A percentile compares a stretch with the other conserved stretches of the same genome.
These are phyloP conservation scores for Verbascum thapsus DNA, from an alignment of 257 asterid species.

Conservation along the genomic window DNA sequence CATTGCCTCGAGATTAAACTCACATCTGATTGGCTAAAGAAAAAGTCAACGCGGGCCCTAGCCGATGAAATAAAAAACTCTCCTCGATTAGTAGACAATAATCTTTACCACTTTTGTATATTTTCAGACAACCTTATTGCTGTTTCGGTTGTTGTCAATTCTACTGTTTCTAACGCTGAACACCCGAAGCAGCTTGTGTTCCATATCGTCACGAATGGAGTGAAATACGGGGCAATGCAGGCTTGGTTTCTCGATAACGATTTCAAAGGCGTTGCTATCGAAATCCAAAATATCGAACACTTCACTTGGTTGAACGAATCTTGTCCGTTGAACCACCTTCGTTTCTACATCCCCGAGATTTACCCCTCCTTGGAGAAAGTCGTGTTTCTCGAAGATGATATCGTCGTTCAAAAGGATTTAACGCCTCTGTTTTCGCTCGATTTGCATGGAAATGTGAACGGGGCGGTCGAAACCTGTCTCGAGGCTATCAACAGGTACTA, in stretches of 20 bases:
- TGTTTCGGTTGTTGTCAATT: conserved; percentile 67
- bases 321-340: conserved; percentile 65
- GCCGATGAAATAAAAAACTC: conserved; percentile 57
- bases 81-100: conserved; percentile 64
- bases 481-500: conserved; percentile 69
- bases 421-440: conserved; percentile 67
- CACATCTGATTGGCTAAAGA: conserved; percentile 57
- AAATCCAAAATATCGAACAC: conserved; percentile 59
- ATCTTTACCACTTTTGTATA: conserved; percentile 73
- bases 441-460: conserved; percentile 76
- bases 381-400: conserved; percentile 72
- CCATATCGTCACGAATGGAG: conserved; percentile 65
- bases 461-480: conserved; percentile 83
- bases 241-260: conserved; percentile 72
- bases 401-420: conserved; percentile 73
- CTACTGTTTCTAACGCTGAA: conserved; percentile 65
- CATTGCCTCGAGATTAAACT: conserved; percentile 65
- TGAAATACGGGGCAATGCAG: conserved; percentile 63
- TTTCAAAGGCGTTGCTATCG: conserved; percentile 59
- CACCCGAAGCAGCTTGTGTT: conserved; percentile 77
- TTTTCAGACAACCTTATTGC: conserved; percentile 74
- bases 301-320: conserved; percentile 68
- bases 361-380: conserved; percentile 72
- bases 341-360: conserved; percentile 71
- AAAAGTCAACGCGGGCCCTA: conserved; percentile 38